A percentile compares a stretch with the other conserved stretches of the same genome.
Evolutionary conservation across 1,284 basidiomycete species (phyloP).

Genomic region (Spongispora temasekensis): DNA sequence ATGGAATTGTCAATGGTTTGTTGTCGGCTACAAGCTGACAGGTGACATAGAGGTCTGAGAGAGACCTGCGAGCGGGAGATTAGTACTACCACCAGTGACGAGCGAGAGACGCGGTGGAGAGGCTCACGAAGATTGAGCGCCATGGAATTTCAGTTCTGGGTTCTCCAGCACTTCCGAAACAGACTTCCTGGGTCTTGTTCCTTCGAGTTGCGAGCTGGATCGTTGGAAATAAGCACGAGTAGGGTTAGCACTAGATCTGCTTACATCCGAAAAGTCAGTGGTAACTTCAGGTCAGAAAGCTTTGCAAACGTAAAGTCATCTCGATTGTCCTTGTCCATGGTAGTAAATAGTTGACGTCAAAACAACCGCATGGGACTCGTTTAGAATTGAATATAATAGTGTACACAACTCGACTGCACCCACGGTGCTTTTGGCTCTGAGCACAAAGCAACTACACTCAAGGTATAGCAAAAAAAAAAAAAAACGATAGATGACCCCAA

Average conservation of each 20-base stretch:
- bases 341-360: neutral
- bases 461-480: slow-evolving; percentile 5
- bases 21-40: slow-evolving; percentile 92
- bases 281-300: slow-evolving; percentile 82
- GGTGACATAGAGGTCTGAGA: slow-evolving; percentile 91
- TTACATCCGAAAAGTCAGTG: slow-evolving; percentile 87
- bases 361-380: slow-evolving; percentile 9
- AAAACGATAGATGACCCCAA: too few species aligned
- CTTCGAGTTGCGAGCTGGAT: slow-evolving; percentile 81
- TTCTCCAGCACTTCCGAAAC: slow-evolving; percentile 78
- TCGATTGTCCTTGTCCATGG: slow-evolving; percentile 75
- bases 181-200: slow-evolving; percentile 64
- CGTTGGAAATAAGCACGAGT: slow-evolving; percentile 7
- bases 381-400: slow-evolving; percentile 9
- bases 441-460: slow-evolving; percentile 12
- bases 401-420: slow-evolving; percentile 30
- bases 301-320: slow-evolving; percentile 90
- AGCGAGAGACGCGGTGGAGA: slow-evolving; percentile 1
- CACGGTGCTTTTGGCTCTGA: slow-evolving; percentile 26
- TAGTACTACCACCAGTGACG: slow-evolving; percentile 14
- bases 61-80: slow-evolving; percentile 44
- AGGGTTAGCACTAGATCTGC: slow-evolving; percentile 31
- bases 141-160: slow-evolving; percentile 78
- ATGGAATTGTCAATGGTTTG: slow-evolving; percentile 88
- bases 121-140: slow-evolving; percentile 74